phyloP scores from a whole-genome alignment of 2,329 filamentous ascomycete genomes.

The Aspergillus neotritici region DNA sequence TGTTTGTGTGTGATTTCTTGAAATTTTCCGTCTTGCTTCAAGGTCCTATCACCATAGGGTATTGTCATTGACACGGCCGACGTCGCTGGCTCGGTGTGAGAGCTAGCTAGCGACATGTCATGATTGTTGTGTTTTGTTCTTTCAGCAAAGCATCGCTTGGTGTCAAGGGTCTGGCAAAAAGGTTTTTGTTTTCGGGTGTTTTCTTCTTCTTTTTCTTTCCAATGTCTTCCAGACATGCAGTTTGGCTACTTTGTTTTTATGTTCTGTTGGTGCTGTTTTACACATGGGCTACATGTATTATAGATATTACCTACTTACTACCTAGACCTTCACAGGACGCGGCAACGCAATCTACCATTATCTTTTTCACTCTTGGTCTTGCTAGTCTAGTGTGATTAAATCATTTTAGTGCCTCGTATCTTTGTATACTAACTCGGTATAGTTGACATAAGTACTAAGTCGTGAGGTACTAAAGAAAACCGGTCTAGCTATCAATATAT shows the following conservation, averaged over 20 bases:
- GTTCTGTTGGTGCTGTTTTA: conserved; percentile 1
- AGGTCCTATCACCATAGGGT: neutral
- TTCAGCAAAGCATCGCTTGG: conserved; percentile 9
- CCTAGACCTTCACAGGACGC: neutral
- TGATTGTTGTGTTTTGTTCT: conserved; percentile 6
- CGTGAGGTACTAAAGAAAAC: neutral
- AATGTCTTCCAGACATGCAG: neutral
- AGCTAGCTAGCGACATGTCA: neutral
- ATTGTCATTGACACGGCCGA: conserved; percentile 6
- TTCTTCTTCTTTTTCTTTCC: neutral
- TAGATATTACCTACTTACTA: too few species aligned
- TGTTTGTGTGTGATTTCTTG: neutral
- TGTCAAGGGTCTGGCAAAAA: conserved; percentile 5
- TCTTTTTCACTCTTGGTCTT: neutral
- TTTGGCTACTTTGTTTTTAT: neutral
- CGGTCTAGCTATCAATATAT: too few species aligned
- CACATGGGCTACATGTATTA: neutral
- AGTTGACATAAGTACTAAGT: neutral
- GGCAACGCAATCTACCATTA: conserved; percentile 4
- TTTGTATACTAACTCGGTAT: neutral
- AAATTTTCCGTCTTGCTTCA: neutral
- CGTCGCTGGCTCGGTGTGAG: neutral
- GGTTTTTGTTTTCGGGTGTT: neutral
- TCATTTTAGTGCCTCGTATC: too few species aligned
- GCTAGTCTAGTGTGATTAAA: neutral